Evolutionary conservation across 805 yeast species (phyloP).

Genomic region (Cyberlindnera maritima): DNA sequence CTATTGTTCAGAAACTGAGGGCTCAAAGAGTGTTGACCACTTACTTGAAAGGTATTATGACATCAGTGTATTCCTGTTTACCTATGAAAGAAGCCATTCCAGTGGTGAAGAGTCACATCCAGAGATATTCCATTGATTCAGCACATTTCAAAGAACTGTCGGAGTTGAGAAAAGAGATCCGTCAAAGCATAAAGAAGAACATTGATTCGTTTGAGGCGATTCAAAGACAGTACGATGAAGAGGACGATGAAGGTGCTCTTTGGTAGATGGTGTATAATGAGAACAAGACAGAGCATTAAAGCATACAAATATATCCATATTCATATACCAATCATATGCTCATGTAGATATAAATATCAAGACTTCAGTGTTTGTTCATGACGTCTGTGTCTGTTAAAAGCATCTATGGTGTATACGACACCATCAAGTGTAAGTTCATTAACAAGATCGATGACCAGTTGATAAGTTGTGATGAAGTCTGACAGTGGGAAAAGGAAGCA

Average conservation of each 20-base stretch:
- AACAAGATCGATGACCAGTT: background rate
- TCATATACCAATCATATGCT: background rate
- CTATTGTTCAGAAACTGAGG: slow-evolving; percentile 3
- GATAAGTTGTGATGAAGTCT: background rate
- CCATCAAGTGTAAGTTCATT: background rate
- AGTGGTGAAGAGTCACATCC: slow-evolving; percentile 4
- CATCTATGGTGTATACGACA: background rate
- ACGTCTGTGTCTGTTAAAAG: background rate
- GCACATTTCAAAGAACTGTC: slow-evolving; percentile 4
- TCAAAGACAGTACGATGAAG: slow-evolving; percentile 29
- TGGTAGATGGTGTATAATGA: slow-evolving; percentile 23
- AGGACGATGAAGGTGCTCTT: slow-evolving; percentile 30
- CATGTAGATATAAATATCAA: background rate
- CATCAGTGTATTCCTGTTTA: slow-evolving; percentile 8
- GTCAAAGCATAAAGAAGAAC: slow-evolving; percentile 5
- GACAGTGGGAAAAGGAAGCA: background rate
- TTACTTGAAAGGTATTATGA: slow-evolving; percentile 11
- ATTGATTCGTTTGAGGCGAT: slow-evolving; percentile 20
- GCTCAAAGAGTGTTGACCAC: slow-evolving; percentile 13
- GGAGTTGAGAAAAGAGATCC: background rate
- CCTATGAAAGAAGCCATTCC: slow-evolving; percentile 8
- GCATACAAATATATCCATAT: background rate
- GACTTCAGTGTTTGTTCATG: background rate
- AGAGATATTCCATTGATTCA: slow-evolving; percentile 6
- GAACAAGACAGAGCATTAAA: background rate